Evolutionary conservation across 768 basidiomycete species (phyloP).

Genomic region (Lactarius pseudohatsudake): DNA sequence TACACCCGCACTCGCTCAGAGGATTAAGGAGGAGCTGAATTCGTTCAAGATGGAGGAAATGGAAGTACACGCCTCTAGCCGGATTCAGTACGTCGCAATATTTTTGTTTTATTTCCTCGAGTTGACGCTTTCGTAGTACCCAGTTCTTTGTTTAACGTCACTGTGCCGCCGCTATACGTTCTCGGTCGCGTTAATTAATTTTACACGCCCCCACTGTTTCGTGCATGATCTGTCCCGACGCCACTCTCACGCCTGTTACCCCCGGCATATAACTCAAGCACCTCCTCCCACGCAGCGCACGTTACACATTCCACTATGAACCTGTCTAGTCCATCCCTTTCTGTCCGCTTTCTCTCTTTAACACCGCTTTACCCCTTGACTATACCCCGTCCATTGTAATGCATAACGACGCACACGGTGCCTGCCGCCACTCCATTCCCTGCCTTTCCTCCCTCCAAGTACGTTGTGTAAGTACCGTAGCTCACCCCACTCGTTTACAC

Average conservation of each 20-base stretch:
- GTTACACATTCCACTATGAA: constrained; percentile 23
- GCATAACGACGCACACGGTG: constrained; percentile 31
- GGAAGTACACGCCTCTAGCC: constrained; percentile 94
- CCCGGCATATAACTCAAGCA: constrained; percentile 17
- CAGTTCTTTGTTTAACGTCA: constrained; percentile 79
- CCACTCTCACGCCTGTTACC: constrained; percentile 24
- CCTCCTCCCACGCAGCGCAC: constrained; percentile 16
- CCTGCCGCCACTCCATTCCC: constrained; percentile 23
- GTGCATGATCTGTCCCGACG: constrained; percentile 27
- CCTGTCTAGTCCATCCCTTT: not conserved
- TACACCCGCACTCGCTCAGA: constrained; percentile 91
- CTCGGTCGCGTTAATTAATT: constrained; percentile 21
- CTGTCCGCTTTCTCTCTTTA: constrained; percentile 7
- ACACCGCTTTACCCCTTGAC: constrained; percentile 19
- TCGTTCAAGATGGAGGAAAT: constrained; percentile 99
- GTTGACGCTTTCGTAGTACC: constrained; percentile 49
- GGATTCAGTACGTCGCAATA: constrained; percentile 69
- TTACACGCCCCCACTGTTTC: constrained; percentile 4
- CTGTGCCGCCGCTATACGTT: constrained; percentile 31
- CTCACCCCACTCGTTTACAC: constrained; percentile 29
- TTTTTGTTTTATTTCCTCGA: constrained; percentile 10
- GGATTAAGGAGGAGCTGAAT: constrained; percentile 98
- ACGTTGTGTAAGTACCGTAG: constrained; percentile 29
- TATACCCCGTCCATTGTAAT: constrained; percentile 33
- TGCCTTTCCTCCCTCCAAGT: constrained; percentile 21